phyloP scores from a whole-genome alignment of 2,329 filamentous ascomycete genomes.

The Achaetomium macrosporum region DNA sequence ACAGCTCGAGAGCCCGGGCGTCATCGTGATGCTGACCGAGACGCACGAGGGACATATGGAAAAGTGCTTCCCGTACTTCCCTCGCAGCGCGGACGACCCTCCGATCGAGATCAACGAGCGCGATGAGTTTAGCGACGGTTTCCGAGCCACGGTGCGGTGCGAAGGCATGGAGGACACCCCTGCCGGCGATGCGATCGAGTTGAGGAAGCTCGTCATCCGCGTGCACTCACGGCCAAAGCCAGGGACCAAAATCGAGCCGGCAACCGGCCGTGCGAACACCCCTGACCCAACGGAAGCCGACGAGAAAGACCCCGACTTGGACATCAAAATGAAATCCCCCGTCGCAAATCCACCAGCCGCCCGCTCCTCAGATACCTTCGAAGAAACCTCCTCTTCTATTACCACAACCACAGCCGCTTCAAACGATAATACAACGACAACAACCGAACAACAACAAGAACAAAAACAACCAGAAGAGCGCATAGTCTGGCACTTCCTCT shows the following conservation, averaged over 20 bases:
- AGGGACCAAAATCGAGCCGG: background rate
- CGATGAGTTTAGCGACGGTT: slow-evolving; percentile 60
- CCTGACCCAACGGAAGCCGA: background rate
- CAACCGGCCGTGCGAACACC: background rate
- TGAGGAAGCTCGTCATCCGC: slow-evolving; percentile 64
- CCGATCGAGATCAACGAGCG: slow-evolving; percentile 55
- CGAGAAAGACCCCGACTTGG: slow-evolving; percentile 14
- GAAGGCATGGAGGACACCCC: slow-evolving; percentile 54
- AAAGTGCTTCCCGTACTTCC: slow-evolving; percentile 90
- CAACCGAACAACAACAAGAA: background rate
- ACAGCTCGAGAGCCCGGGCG: slow-evolving; percentile 63
- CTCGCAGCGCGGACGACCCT: slow-evolving; percentile 47
- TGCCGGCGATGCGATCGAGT: slow-evolving; percentile 56
- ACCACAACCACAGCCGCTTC: background rate
- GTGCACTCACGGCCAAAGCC: slow-evolving; percentile 28
- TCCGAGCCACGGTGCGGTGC: slow-evolving; percentile 63
- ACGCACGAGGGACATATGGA: slow-evolving; percentile 70
- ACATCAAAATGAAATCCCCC: slow-evolving; percentile 19
- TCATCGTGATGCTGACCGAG: slow-evolving; percentile 92
- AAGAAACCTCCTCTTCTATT: background rate
- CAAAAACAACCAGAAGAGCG: slow-evolving; percentile 48
- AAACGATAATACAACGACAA: background rate
- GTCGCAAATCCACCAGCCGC: background rate
- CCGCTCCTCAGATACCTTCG: background rate
- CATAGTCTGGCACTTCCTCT: slow-evolving; percentile 76